Conservation (phyloP, 2,329 filamentous ascomycete genomes). For the Grosmannia clavigera region DNA sequence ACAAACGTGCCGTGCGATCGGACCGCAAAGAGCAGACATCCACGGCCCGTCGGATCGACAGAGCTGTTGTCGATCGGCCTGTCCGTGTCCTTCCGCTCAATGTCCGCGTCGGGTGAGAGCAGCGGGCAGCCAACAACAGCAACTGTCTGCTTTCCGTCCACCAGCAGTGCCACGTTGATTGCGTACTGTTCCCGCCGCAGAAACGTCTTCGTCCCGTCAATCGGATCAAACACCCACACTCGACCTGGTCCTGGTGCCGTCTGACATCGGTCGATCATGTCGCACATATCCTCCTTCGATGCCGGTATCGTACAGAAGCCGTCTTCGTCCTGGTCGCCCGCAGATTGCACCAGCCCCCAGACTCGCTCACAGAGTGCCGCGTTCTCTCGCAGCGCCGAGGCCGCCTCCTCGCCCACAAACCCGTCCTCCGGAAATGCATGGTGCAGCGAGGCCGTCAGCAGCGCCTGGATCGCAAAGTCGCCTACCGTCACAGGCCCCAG, state of each 20-base stretch:
- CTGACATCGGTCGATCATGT: conserved; percentile 38
- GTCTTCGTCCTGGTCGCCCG: conserved; percentile 16
- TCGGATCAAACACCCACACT: conserved; percentile 48
- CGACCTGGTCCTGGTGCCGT: conserved; percentile 27
- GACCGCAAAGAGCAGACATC: conserved; percentile 39
- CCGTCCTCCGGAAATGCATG: conserved; percentile 35
- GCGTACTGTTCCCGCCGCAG: conserved; percentile 41
- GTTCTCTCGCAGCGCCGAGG: conserved; percentile 31
- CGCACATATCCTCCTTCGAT: conserved; percentile 33
- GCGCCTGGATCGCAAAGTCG: conserved; percentile 46
- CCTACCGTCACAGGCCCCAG: conserved; percentile 45
- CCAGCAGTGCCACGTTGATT: conserved; percentile 41
- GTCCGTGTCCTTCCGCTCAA: conserved; percentile 30
- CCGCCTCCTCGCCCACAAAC: conserved; percentile 45
- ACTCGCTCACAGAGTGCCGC: conserved; percentile 31
- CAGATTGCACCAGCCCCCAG: conserved; percentile 29
- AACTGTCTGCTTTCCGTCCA: conserved; percentile 36
- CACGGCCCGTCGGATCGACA: conserved; percentile 28
- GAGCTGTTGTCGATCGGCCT: conserved; percentile 29
- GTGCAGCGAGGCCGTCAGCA: conserved; percentile 38
- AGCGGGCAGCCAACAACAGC: conserved; percentile 35
- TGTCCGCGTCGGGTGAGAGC: conserved; percentile 23
- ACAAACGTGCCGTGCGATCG: conserved; percentile 35
- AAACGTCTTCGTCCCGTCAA: conserved; percentile 48
- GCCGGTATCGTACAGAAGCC: conserved; percentile 21